These are phyloP conservation scores for Sordariomycetes sp. DNA, from an alignment of 2,329 filamentous ascomycete genomes.

Conservation along the genomic window DNA sequence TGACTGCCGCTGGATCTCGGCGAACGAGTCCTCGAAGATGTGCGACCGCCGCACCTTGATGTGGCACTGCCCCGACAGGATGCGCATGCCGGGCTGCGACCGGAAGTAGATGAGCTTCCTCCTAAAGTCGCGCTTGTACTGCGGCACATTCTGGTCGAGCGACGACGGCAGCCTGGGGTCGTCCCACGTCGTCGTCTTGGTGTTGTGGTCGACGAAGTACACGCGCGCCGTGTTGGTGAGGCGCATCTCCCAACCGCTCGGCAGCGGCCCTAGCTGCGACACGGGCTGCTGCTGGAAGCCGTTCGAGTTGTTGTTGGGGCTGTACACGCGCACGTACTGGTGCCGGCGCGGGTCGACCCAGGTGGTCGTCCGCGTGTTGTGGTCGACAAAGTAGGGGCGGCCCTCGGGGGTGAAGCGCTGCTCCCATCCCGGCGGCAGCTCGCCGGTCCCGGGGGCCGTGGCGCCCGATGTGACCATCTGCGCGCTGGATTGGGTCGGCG, in stretches of 20 bases:
- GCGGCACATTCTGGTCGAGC: constrained; percentile 92
- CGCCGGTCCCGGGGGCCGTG: constrained; percentile 86
- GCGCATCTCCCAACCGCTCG: constrained; percentile 99
- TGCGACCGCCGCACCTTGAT: constrained; percentile 94
- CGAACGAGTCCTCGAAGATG: constrained; percentile 98
- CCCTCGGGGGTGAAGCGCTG: constrained; percentile 92
- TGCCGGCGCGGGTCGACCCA: constrained; percentile 97
- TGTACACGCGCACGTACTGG: constrained; percentile 97
- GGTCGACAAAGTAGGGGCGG: constrained; percentile 91
- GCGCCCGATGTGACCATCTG: constrained; percentile 74
- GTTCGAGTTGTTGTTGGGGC: constrained; percentile 70
- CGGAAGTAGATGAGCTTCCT: constrained; percentile 98
- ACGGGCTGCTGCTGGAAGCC: constrained; percentile 93
- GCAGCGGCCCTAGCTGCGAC: constrained; percentile 85
- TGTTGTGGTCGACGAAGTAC: constrained; percentile 99
- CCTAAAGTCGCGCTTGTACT: constrained; percentile 98
- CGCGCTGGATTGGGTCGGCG: constrained; percentile 10
- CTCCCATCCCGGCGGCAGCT: constrained; percentile 93
- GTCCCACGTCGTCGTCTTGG: constrained; percentile 98
- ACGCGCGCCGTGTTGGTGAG: constrained; percentile 95
- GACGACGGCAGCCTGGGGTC: constrained; percentile 91
- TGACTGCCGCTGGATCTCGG: constrained; percentile 94
- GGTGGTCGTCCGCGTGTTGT: constrained; percentile 94
- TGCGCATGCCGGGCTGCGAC: constrained; percentile 90
- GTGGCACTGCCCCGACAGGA: constrained; percentile 91